These are phyloP conservation scores for Wallemia ichthyophaga DNA, from an alignment of 1,284 basidiomycete species.

Conservation along the genomic window DNA sequence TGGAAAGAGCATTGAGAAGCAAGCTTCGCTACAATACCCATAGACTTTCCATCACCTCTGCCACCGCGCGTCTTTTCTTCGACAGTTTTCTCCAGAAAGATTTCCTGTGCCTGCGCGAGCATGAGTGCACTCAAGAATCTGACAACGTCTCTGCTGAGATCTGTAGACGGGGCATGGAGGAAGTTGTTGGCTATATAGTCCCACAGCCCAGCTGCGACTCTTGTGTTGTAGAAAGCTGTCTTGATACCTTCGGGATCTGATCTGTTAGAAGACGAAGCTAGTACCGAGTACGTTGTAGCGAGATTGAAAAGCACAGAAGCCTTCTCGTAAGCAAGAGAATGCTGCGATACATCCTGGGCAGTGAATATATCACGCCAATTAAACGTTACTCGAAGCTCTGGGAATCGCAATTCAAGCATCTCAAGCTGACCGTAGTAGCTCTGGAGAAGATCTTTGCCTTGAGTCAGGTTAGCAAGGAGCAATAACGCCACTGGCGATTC, in stretches of 20 bases:
- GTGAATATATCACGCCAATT: conserved; percentile 95
- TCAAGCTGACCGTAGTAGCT: conserved; percentile 99
- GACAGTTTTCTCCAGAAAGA: conserved; percentile 81
- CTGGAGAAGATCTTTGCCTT: conserved; percentile 74
- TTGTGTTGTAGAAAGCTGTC: conserved; percentile 69
- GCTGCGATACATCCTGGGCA: conserved; percentile 67
- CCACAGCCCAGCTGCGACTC: conserved; percentile 85
- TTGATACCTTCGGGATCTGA: conserved; percentile 62
- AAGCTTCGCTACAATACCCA: conserved; percentile 50
- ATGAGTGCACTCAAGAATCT: conserved; percentile 65
- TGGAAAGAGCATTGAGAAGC: conserved; percentile 51
- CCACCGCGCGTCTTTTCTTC: conserved; percentile 54
- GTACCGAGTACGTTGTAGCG: conserved; percentile 66
- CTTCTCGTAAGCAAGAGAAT: conserved; percentile 91
- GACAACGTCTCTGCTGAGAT: conserved; percentile 75
- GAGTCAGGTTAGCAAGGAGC: neutral
- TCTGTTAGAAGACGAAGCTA: conserved; percentile 51
- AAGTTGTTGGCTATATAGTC: conserved; percentile 99
- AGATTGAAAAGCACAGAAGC: conserved; percentile 94
- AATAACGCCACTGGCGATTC: conserved; percentile 8
- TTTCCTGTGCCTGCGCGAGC: conserved; percentile 77
- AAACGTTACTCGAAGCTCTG: conserved; percentile 83
- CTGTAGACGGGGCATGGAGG: conserved; percentile 88
- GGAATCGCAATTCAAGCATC: conserved; percentile 79
- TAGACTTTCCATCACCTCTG: conserved; percentile 8